Base-by-base conservation (phyloP, 2,329 filamentous ascomycete species). In the Nemania abortiva region DNA sequence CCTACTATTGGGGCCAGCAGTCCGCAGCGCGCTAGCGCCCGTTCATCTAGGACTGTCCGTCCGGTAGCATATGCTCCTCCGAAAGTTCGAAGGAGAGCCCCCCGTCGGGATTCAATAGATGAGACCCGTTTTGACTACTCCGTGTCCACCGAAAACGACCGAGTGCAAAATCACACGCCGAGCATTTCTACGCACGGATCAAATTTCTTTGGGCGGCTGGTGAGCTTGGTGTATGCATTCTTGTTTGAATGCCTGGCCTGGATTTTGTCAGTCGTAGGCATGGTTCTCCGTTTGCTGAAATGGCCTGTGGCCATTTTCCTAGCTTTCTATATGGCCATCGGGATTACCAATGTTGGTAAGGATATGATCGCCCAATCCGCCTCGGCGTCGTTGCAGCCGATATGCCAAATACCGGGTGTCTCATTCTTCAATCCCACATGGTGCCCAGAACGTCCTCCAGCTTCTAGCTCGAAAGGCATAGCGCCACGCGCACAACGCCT, bases 371-470 rank as follows among this genome's bases (percentile, higher is more conserved):
- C 88, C 18, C 84, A 84, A 56, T 91, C 89, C 1, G 79, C 92
- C 63, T 84, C 86, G 56, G 81, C 86, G 10, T 89, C 90, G 0
- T 79, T 95, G 1, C 89, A 90, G 0, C 91, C 92, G 0, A 73
- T 95, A 22, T 95, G 92, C 76, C 85, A 87, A 22, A 81, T 95
- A 1, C 92, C 92, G 0, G 91, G 91, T 37, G 85, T 82, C 1
- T 87, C 88, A 1, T 81, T 87, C 37, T 77, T 94, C 5, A 82
- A 86, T 68, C 81, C 94, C 0, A 87, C 91, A 0, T 91, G 93
- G 74, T 95, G 92, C 72, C 79, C 82, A 5, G 73, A 75, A 4
- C 56, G 70, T 31, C 57, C 61, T 63, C 11, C 24, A 5, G n/a
- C 10, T 54, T 13, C 37, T 4, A 53, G 18, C 15, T 50, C 60